Base-by-base conservation (phyloP, 2,329 filamentous ascomycete species). In the Pestalotiopsis sp. region DNA sequence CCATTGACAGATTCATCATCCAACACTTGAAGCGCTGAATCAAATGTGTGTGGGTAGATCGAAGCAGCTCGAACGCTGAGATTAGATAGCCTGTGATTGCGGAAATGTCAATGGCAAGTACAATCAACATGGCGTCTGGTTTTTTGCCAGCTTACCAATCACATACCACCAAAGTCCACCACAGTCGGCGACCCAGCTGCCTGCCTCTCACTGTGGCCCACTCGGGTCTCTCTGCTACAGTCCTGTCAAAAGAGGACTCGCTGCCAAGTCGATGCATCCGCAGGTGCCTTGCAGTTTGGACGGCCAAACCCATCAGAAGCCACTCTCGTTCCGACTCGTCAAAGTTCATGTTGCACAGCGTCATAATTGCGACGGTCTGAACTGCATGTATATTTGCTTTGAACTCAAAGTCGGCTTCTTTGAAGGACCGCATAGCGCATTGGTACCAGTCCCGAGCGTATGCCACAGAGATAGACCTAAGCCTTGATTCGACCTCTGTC, bases 401-500 rank as follows among this genome's bases (percentile, higher is more conserved):
- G 17, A 52, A 52, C 17, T 52, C 14, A 4, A 52, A 23, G 20
- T 52, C n/a, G n/a, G 45, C 45, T 52, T n/a, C 45, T 11, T 52
- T 52, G 17, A 52, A 52, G 45, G 17, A 9, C 2, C 17, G 45
- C 2, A 52, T 4, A 2, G 45, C 45, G 17, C 45, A n/a, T 6
- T n/a, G 17, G 1, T 52, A 52, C 45, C 45, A 52, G 3, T 52
- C 5, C 0, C 17, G 13, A 2, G 45, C 17, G 5, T 52, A 52
- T n/a, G 1, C 20, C 2, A 52, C 20, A 7, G 17, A 17, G 1
- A 52, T 2, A 52, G 45, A 5, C 45, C 20, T 20, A 9, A 9
- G 17, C 17, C 17, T 4, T 4, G 20, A n/a, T 0, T 0, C 17
- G 20, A 3, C n/a, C 2, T 12, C 45, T 7, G 0, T 11, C 6